Conservation (phyloP, 768 basidiomycete species). For the Mycena albidolilacea region DNA sequence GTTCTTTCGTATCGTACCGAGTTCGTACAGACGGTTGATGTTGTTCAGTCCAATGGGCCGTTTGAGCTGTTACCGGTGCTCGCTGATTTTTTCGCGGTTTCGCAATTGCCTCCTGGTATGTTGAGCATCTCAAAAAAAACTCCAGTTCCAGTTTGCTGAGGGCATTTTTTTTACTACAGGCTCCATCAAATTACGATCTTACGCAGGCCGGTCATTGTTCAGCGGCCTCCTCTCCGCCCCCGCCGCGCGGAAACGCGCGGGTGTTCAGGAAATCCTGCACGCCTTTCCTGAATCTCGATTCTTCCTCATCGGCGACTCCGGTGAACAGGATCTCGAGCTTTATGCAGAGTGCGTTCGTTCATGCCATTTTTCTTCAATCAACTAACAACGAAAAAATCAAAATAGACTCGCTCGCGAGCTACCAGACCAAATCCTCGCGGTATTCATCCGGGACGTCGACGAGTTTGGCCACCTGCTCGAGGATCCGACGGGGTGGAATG, state of each 20-base stretch:
- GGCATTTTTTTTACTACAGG: conserved; percentile 54
- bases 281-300: conserved; percentile 83
- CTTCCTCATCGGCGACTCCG: conserved; percentile 91
- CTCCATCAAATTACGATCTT: conserved; percentile 87
- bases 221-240: conserved; percentile 87
- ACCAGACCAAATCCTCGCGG: conserved; percentile 77
- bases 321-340: conserved; percentile 95
- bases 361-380: neutral
- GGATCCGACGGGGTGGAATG: conserved; percentile 75
- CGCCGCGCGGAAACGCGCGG: conserved; percentile 85
- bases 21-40: neutral
- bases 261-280: conserved; percentile 83
- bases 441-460: conserved; percentile 87
- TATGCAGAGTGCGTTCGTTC: conserved; percentile 72
- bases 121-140: conserved; percentile 2
- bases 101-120: conserved; percentile 76
- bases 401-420: conserved; percentile 75
- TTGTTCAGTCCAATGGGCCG: conserved; percentile 85
- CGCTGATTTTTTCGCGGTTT: conserved; percentile 79
- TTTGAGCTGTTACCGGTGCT: conserved; percentile 87
- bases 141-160: neutral
- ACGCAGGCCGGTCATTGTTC: conserved; percentile 87
- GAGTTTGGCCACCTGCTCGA: conserved; percentile 58
- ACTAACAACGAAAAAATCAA: neutral
- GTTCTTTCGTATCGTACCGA: conserved; percentile 47